Evolutionary conservation across 78 protist species (phyloP).

Genomic region (Dictyostelium firmibasis): DNA sequence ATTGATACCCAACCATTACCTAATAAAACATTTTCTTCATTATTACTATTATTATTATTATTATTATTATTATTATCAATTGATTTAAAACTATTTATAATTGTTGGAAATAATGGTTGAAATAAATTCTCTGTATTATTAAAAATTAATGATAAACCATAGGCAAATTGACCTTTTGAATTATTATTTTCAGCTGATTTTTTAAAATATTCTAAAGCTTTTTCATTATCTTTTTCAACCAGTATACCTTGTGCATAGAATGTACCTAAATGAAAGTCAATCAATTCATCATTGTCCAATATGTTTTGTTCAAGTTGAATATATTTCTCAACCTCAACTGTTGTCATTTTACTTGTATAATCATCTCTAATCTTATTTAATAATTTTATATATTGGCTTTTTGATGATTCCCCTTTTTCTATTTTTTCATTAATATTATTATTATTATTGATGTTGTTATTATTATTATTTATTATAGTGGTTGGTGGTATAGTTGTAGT

Average conservation of each 20-base stretch:
- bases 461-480: too few species aligned
- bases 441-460: too few species aligned
- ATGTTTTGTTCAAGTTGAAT: slow-evolving; percentile 2
- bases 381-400: neutral
- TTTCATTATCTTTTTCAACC: neutral
- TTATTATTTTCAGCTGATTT: slow-evolving; percentile 34
- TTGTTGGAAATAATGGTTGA: slow-evolving; percentile 29
- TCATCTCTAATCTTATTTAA: neutral
- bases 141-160: slow-evolving; percentile 21
- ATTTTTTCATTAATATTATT: neutral
- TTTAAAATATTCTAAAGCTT: slow-evolving; percentile 12
- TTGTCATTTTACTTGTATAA: neutral
- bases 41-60: neutral
- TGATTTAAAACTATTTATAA: too few species aligned
- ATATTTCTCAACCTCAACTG: neutral
- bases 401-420: too few species aligned
- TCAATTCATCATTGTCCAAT: slow-evolving; percentile 24
- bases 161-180: slow-evolving; percentile 65
- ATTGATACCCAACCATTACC: slow-evolving; percentile 70
- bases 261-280: slow-evolving; percentile 42
- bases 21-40: neutral
- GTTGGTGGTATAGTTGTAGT: too few species aligned
- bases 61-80: neutral
- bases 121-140: neutral
- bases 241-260: slow-evolving; percentile 53